phyloP scores from a whole-genome alignment of 768 basidiomycete species.

The Pleurotus tuber-regium region DNA sequence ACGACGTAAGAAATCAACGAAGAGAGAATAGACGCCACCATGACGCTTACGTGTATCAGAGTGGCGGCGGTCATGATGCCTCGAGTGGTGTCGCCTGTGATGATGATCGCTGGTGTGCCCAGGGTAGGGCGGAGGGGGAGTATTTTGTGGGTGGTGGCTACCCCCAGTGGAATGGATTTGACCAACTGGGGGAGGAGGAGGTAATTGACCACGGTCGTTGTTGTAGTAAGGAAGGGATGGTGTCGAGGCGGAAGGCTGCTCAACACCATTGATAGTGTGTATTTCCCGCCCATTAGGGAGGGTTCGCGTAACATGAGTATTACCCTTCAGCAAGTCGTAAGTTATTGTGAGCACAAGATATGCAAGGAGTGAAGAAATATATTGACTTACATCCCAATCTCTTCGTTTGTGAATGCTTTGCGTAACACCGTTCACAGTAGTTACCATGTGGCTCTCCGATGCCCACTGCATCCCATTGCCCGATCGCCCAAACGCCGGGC shows the following conservation, averaged over 20 bases:
- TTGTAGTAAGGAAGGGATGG: neutral
- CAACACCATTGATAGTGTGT: slow-evolving; percentile 66
- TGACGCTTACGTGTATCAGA: slow-evolving; percentile 5
- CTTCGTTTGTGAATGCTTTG: slow-evolving; percentile 52
- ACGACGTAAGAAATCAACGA: neutral
- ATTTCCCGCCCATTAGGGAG: slow-evolving; percentile 67
- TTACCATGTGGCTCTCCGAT: slow-evolving; percentile 54
- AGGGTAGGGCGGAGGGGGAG: neutral
- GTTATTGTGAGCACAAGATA: neutral
- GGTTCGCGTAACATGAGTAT: slow-evolving; percentile 66
- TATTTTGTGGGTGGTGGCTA: slow-evolving; percentile 7
- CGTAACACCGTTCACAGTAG: slow-evolving; percentile 66
- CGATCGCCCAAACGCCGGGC: slow-evolving; percentile 20
- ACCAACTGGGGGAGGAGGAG: slow-evolving; percentile 5
- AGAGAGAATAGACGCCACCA: neutral
- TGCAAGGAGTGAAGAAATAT: slow-evolving; percentile 1
- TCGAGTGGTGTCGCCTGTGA: slow-evolving; percentile 1
- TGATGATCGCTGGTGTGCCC: neutral
- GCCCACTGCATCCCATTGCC: slow-evolving; percentile 36
- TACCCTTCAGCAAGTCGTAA: slow-evolving; percentile 57
- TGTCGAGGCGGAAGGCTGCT: slow-evolving; percentile 28
- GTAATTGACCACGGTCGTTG: neutral
- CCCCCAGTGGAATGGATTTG: slow-evolving; percentile 8
- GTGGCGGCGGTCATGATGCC: slow-evolving; percentile 2
- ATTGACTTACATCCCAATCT: slow-evolving; percentile 54